Percentiles rank a stretch among this genome's conserved stretches.
phyloP scores from a whole-genome alignment of 441 rosid genomes.

The Bruguiera hainesii region DNA sequence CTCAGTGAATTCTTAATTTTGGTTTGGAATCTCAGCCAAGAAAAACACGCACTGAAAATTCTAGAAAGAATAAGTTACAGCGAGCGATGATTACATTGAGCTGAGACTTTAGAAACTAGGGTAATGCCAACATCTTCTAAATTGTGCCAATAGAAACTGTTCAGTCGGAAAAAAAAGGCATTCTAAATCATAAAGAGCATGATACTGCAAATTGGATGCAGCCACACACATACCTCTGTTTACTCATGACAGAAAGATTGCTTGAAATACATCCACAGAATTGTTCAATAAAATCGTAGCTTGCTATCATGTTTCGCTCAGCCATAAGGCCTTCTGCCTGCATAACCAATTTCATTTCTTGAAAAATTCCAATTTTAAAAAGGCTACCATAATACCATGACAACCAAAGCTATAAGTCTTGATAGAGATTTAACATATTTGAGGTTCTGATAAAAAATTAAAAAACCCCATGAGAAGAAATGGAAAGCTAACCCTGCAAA shows the following conservation, averaged over 20 bases:
- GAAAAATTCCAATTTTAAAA: not conserved
- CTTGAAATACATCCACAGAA: slow-evolving; percentile 39
- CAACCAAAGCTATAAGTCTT: not conserved
- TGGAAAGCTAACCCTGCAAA: slow-evolving; percentile 54
- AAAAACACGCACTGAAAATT: too few species aligned
- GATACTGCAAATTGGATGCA: not conserved
- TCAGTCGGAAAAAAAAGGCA: not conserved
- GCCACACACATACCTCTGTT: slow-evolving; percentile 42
- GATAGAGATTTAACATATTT: too few species aligned
- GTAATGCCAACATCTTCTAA: too few species aligned
- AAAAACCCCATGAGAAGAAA: not conserved
- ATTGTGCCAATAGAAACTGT: too few species aligned
- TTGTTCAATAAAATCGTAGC: slow-evolving; percentile 51
- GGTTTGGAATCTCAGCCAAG: too few species aligned
- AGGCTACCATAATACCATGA: not conserved
- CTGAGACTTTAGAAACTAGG: too few species aligned
- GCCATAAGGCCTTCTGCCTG: slow-evolving; percentile 76
- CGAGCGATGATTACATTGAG: too few species aligned
- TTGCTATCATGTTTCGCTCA: slow-evolving; percentile 53
- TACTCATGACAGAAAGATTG: slow-evolving; percentile 52
- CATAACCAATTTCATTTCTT: slow-evolving; percentile 7
- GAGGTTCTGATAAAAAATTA: not conserved
- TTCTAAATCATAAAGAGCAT: not conserved
- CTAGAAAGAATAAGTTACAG: too few species aligned
- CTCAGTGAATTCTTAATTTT: too few species aligned